Evolutionary conservation across 306 rosid genomes (phyloP), one percentile per base, ranked within the genome.

Genomic region (Cucumis cinereus): DNA sequence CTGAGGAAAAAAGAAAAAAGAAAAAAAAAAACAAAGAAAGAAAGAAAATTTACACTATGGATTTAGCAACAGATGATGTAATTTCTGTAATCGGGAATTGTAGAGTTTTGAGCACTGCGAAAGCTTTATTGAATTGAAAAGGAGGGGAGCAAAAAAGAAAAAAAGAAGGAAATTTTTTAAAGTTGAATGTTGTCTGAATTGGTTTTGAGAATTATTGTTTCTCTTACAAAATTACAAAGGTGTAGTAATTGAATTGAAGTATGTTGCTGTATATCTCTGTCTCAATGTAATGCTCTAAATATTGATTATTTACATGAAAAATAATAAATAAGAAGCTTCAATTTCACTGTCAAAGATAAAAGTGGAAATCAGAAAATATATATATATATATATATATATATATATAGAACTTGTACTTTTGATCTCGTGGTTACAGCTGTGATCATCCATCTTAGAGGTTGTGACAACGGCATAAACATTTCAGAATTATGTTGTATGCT

Each of bases 11-110:
- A 58, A 12, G 36, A 4, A 23, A 72, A n/a, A 28, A 74, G 62
- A 66, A 50, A n/a, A 23, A 49, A 50, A 14, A 28, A 62, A 23
- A 62, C 16, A 24, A 61, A 35, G 22, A 63, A 41, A 23, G 20
- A 82, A 49, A 83, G 53, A 73, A 80, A 66, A 22, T 57, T 49
- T 82, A 88, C 92, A 85, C 73, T 76, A 61, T 84, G 86, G 84
- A 82, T 81, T 87, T 89, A 89, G 93, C 73, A 75, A 82, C 89
- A 88, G 87, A 84, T 49, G 49, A 87, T 49, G 60, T 50, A 22
- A 75, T 84, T 85, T 78, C 78, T 86, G 90, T 89, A 83, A 81
- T 87, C 84, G 84, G 98, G 78, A 88, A 90, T 83, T 90, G 96
- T 92, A 90, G 98, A 90, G 92, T 80, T 81, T 82, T 59, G 86